Evolutionary conservation across 2,329 filamentous ascomycete species (phyloP), one percentile per base, ranked within the genome.

Genomic region (Monosporascus sp.): DNA sequence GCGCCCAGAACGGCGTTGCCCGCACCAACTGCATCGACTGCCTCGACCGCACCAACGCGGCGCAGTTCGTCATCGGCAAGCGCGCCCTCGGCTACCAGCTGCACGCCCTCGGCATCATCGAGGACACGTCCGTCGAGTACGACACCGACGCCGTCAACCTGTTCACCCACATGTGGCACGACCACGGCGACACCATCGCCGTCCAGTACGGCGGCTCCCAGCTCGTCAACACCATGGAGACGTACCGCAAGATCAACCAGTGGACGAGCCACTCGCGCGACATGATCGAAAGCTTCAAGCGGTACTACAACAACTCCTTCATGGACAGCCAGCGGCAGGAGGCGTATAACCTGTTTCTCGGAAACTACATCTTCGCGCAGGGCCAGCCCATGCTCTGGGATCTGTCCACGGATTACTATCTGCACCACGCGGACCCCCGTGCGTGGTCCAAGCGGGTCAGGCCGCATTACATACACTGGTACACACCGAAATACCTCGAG

Each of bases 251-350:
- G 72, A 96, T 97, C 68, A 97, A 97, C 61, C 93, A 97, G 68
- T 99, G 94, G 94, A 96, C 91, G 24, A 96, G 90, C 63, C 91
- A 96, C 69, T 97, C 93, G 2, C 83, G 94, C 60, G 94, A 99
- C 69, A 97, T 99, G 93, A 92, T 99, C 22, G 94, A 99, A 72
- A 96, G 90, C 68, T 97, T 99, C 76, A 99, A 97, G 70, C 84
- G 94, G 27, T 99, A 97, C 70, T 99, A 99, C 71, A 96, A 97
- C 73, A 99, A 99, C 66, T 96, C 93, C 0, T 99, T 99, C 68
- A 81, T 99, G 8, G 94, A 99, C 69, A 92, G 88, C n/a, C 94
- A 99, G 67, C 85, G 94, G 35, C 94, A 99, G 71, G 94, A 99
- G 71, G 94, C 94, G 1, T 97, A 97, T 70, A 99, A 99, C 61